Conservation (phyloP, 352 stramenopile genomes). For the Pythium diclinum region DNA sequence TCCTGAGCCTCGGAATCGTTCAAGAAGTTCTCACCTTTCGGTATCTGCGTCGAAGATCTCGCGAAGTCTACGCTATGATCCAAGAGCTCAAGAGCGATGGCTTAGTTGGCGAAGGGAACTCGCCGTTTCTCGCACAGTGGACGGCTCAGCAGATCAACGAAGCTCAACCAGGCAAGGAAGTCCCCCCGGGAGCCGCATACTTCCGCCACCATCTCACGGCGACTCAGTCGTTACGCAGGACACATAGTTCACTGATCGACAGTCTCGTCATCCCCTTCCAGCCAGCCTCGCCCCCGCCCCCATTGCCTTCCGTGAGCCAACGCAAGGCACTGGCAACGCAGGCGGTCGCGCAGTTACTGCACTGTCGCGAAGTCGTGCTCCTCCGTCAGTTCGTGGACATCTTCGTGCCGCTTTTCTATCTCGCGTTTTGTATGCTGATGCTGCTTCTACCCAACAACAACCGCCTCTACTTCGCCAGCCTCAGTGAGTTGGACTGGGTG, state of each 20-base stretch:
- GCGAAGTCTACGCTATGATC: background rate
- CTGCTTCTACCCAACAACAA: background rate
- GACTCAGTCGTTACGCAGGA: background rate
- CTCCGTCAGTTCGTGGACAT: constrained; percentile 21
- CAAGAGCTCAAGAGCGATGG: background rate
- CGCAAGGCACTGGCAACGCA: background rate
- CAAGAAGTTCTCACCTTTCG: constrained; percentile 18
- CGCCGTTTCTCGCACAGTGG: background rate
- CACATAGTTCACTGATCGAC: background rate
- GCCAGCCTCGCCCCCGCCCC: background rate
- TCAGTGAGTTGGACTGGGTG: background rate
- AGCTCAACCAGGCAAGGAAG: background rate
- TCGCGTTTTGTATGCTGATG: constrained; percentile 8
- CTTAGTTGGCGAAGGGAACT: background rate
- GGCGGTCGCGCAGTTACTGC: constrained; percentile 8
- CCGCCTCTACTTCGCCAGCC: constrained; percentile 1
- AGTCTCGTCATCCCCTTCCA: background rate
- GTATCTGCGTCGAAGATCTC: background rate
- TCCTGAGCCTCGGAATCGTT: constrained; percentile 25
- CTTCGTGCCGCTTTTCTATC: constrained; percentile 14
- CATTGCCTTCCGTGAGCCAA: background rate
- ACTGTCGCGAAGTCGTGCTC: constrained; percentile 21
- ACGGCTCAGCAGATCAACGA: background rate
- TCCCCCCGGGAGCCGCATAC: background rate
- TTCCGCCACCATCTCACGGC: background rate